Evolutionary conservation across 352 stramenopile species (phyloP), one percentile per base, ranked within the genome.

Genomic region (Globisporangium iwayamae): DNA sequence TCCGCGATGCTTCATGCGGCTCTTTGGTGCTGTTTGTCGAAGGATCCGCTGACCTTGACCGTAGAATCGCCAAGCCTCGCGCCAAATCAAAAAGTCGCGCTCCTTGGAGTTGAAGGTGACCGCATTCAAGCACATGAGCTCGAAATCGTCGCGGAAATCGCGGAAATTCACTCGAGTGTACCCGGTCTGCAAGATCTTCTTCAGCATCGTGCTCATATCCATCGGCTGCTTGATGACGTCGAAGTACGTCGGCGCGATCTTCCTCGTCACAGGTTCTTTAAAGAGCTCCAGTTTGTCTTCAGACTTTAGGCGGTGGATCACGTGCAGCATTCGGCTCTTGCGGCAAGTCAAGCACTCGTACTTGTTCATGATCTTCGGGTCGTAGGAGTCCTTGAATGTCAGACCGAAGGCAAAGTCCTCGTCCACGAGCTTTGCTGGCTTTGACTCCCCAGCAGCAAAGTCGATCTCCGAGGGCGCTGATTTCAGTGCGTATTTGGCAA

Each of bases 121-220:
- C 0, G 96, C 96, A 67, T 99, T 99, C 20, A 97, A 68, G 25
- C 94, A 97, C 74, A 99, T 95, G 7, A 98, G 74, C 72, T 98
- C 96, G 63, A 98, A 98, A 63, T 98, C 90, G 59, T 96, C 83
- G 11, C 90, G 83, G 63, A 98, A 88, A 52, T 77, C 76, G 13
- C 80, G 77, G 52, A 93, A 94, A 30, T 89, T 87, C 1, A 85
- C 74, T 16, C 75, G 66, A 52, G 85, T 83, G 68, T 97, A 93
- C 22, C 81, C 67, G 13, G 83, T 81, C 8, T 75, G 67, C n/a
- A 96, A 62, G 1, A 92, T 83, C 22, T 90, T 90, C 3, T 71
- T 56, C 54, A 76, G 72, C 81, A 98, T 98, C 2, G 89, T 97
- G n/a, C 79, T 83, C 45, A 98, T 62, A 72, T 98, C 90, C 89